Evolutionary conservation across 1,139 yeast species (phyloP).

Genomic region (Pneumocystis jirovecii): DNA sequence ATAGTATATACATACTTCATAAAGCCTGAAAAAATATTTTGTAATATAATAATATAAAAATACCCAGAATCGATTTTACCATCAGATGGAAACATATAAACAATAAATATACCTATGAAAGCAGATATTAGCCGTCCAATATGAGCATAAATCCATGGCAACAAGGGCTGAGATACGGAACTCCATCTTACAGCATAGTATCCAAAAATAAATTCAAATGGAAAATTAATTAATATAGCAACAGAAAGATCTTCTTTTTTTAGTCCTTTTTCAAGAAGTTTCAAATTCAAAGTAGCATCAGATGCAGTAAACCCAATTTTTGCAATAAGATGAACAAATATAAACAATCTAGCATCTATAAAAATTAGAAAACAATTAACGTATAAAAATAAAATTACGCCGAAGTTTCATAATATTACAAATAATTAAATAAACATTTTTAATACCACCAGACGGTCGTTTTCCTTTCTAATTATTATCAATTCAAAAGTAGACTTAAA

Average conservation of each 20-base stretch:
- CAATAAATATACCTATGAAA: slow-evolving; percentile 54
- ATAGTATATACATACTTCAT: slow-evolving; percentile 56
- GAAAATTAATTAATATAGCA: slow-evolving; percentile 86
- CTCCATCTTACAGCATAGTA: slow-evolving; percentile 96
- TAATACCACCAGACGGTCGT: slow-evolving; percentile 23
- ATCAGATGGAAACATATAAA: slow-evolving; percentile 55
- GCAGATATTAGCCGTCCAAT: slow-evolving; percentile 76
- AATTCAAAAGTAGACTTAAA: neutral
- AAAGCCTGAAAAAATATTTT: slow-evolving; percentile 7
- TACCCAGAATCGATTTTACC: slow-evolving; percentile 18
- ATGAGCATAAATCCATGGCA: slow-evolving; percentile 84
- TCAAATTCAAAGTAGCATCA: slow-evolving; percentile 88
- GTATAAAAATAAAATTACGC: neutral
- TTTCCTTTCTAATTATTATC: slow-evolving; percentile 5
- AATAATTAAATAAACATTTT: slow-evolving; percentile 59
- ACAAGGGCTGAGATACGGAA: slow-evolving; percentile 49
- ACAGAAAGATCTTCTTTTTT: slow-evolving; percentile 86
- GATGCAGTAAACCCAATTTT: slow-evolving; percentile 91
- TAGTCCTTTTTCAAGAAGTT: slow-evolving; percentile 81
- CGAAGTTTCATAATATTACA: slow-evolving; percentile 51
- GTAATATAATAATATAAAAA: neutral
- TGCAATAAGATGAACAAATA: slow-evolving; percentile 59
- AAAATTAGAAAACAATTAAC: neutral
- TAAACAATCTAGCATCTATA: slow-evolving; percentile 52
- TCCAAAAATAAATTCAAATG: slow-evolving; percentile 88